Conservation (phyloP, 148 eudicot species). For the Salicornia ramosissima region DNA sequence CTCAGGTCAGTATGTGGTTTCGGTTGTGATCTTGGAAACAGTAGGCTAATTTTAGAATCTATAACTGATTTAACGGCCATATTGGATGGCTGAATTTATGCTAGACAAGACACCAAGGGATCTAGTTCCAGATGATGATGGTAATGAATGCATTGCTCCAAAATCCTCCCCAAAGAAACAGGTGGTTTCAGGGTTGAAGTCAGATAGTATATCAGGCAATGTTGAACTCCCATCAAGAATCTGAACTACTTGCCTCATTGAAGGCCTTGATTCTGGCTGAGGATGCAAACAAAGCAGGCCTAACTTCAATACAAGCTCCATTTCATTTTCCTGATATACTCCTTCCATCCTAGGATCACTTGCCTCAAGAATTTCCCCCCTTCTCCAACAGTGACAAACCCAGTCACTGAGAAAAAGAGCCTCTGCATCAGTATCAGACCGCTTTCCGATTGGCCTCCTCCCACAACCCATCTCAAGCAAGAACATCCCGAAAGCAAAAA, state of each 20-base stretch:
- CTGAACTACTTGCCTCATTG: slow-evolving; percentile 32
- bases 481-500: slow-evolving; percentile 34
- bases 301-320: slow-evolving; percentile 30
- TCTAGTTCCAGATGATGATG: slow-evolving; percentile 1
- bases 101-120: not conserved
- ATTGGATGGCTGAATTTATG: slow-evolving; percentile 13
- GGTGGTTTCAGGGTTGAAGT: slow-evolving; percentile 7
- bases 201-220: slow-evolving; percentile 19
- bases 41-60: too few species aligned
- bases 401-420: slow-evolving; percentile 21
- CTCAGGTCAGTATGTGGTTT: too few species aligned
- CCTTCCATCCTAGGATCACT: slow-evolving; percentile 27
- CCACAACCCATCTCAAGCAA: slow-evolving; percentile 35
- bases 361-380: slow-evolving; percentile 19
- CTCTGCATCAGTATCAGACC: not conserved
- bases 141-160: not conserved
- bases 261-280: slow-evolving; percentile 25
- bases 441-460: slow-evolving; percentile 28
- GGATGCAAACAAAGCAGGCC: slow-evolving; percentile 33
- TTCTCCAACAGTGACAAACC: slow-evolving; percentile 23
- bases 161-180: not conserved
- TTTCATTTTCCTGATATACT: slow-evolving; percentile 19
- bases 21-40: too few species aligned
- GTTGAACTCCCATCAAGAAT: slow-evolving; percentile 6
- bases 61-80: slow-evolving; percentile 15